Percentiles rank a stretch among this genome's conserved stretches.
Evolutionary conservation across 495 filamentous ascomycete genomes (phyloP).

Genomic region (Podospora australis): DNA sequence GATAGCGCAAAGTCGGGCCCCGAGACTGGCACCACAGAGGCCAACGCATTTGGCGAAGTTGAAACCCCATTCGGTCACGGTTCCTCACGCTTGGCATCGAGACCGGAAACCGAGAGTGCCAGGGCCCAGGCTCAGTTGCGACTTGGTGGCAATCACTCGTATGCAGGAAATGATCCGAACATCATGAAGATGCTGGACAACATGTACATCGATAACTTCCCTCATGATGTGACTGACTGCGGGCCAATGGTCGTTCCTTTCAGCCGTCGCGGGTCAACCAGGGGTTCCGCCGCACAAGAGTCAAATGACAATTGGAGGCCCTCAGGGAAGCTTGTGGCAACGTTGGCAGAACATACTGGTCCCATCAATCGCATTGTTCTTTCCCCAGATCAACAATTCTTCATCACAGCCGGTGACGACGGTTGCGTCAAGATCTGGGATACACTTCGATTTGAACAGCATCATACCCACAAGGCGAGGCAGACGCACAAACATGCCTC

Average conservation of each 20-base stretch:
- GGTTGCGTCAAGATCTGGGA: conserved; percentile 93
- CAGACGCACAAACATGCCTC: conserved; percentile 72
- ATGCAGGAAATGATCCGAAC: conserved; percentile 81
- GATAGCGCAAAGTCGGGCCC: conserved; percentile 73
- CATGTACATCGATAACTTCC: conserved; percentile 86
- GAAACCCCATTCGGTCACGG: conserved; percentile 58
- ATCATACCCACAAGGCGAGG: conserved; percentile 78
- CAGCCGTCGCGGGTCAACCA: conserved; percentile 54
- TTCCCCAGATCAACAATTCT: conserved; percentile 90
- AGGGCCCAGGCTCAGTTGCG: conserved; percentile 26
- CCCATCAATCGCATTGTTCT: conserved; percentile 76
- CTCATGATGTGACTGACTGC: conserved; percentile 68
- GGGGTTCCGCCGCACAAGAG: conserved; percentile 30
- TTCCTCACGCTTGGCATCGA: conserved; percentile 20
- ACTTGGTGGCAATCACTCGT: conserved; percentile 56
- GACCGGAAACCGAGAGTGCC: conserved; percentile 23
- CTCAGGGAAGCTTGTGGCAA: conserved; percentile 73
- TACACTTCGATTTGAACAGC: conserved; percentile 78
- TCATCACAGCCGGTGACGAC: conserved; percentile 90
- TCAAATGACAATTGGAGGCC: conserved; percentile 71
- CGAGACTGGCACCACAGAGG: conserved; percentile 76
- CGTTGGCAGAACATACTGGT: conserved; percentile 79
- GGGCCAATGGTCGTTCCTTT: conserved; percentile 76
- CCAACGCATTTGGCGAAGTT: conserved; percentile 77
- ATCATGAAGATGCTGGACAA: conserved; percentile 80